phyloP scores from a whole-genome alignment of 176 grass and related monocot species.

The Saccharum spontaneum region DNA sequence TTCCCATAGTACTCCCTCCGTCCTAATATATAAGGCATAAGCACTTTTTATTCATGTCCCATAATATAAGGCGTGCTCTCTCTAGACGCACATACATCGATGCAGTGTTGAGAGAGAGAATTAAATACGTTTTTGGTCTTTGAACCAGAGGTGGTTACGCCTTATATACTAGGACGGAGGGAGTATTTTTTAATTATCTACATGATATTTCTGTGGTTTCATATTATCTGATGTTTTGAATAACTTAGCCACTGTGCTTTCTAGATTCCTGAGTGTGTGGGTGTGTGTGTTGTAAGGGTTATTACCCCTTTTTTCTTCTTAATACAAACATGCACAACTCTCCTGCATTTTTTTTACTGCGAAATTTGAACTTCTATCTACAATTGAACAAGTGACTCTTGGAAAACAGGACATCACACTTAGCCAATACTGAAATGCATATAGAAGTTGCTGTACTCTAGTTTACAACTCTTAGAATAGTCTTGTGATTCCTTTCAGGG shows the following conservation, averaged over 20 bases:
- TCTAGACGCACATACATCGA: too few relatives aligned
- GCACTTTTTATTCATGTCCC: too few relatives aligned
- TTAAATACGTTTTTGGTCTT: too few relatives aligned
- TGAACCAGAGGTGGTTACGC: too few relatives aligned
- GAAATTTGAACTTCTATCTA: background rate
- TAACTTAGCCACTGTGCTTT: background rate
- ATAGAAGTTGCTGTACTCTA: background rate
- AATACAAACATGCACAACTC: background rate
- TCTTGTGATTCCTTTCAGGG: slow-evolving; percentile 50
- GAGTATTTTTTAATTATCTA: background rate
- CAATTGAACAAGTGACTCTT: background rate
- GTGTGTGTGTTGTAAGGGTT: background rate
- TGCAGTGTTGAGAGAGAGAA: too few relatives aligned
- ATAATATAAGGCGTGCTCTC: too few relatives aligned
- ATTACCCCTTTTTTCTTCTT: background rate
- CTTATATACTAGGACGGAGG: too few relatives aligned
- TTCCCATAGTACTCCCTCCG: background rate
- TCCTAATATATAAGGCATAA: too few relatives aligned
- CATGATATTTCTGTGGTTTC: background rate
- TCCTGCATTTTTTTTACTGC: background rate
- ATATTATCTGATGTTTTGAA: background rate
- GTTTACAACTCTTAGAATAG: slow-evolving; percentile 7
- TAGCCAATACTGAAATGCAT: background rate
- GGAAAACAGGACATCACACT: background rate
- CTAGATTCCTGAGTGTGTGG: background rate